Evolutionary conservation across 352 stramenopile genomes (phyloP).

Genomic region (Globisporangium apiculatum): DNA sequence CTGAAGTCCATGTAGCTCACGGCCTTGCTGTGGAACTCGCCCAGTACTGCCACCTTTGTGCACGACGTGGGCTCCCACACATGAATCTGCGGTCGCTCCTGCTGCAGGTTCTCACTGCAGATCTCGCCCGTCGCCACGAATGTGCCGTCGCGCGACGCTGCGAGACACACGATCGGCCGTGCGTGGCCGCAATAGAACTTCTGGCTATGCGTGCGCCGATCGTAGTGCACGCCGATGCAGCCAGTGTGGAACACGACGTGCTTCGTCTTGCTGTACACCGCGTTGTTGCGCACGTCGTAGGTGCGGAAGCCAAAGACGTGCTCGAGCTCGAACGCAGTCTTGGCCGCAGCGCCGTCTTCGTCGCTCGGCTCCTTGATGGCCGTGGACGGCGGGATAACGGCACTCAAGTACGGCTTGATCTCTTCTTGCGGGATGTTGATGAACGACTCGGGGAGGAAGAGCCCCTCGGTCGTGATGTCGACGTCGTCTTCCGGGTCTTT

Average conservation of each 20-base stretch:
- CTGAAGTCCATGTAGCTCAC: slow-evolving; percentile 64
- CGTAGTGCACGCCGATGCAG: slow-evolving; percentile 60
- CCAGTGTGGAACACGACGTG: slow-evolving; percentile 56
- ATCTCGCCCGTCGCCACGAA: slow-evolving; percentile 74
- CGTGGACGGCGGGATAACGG: slow-evolving; percentile 44
- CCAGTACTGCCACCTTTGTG: slow-evolving; percentile 35
- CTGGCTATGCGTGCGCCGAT: slow-evolving; percentile 59
- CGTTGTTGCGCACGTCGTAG: slow-evolving; percentile 55
- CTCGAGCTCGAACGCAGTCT: slow-evolving; percentile 46
- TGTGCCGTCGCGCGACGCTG: slow-evolving; percentile 33
- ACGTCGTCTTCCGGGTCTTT: slow-evolving; percentile 53
- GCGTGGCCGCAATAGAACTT: slow-evolving; percentile 56
- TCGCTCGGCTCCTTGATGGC: slow-evolving; percentile 27
- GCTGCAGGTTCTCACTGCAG: slow-evolving; percentile 39
- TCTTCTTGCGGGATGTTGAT: slow-evolving; percentile 42
- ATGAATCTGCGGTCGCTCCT: slow-evolving; percentile 58
- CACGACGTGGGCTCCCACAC: slow-evolving; percentile 69
- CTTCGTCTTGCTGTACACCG: slow-evolving; percentile 56
- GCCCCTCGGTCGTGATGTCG: slow-evolving; percentile 41
- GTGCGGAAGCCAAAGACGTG: slow-evolving; percentile 56
- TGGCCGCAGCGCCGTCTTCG: slow-evolving; percentile 26
- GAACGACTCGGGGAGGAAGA: slow-evolving; percentile 51
- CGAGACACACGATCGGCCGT: slow-evolving; percentile 51
- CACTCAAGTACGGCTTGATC: slow-evolving; percentile 60
- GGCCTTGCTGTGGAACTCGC: slow-evolving; percentile 57